Conservation (phyloP, 2,329 filamentous ascomycete genomes). For the Phialocephala sp. region DNA sequence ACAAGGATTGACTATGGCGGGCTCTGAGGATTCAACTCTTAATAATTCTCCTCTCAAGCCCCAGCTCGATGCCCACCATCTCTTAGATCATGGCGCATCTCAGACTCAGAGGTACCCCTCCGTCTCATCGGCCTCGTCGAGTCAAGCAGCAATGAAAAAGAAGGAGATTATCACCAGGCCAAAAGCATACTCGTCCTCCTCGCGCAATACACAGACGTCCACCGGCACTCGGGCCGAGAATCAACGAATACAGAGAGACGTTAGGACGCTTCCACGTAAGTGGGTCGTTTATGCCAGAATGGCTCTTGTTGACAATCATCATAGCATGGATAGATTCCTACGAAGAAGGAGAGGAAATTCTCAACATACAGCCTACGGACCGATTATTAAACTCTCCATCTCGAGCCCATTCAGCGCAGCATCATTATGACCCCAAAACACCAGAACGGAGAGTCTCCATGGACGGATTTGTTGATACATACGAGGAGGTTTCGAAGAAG, state of each 20-base stretch:
- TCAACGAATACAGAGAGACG: constrained; percentile 34
- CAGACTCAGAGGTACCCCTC: constrained; percentile 27
- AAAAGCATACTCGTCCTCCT: constrained; percentile 37
- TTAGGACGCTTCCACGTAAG: constrained; percentile 41
- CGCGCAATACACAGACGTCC: constrained; percentile 37
- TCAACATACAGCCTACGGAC: constrained; percentile 29
- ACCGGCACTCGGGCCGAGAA: constrained; percentile 35
- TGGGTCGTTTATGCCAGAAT: neutral
- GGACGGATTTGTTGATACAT: constrained; percentile 42
- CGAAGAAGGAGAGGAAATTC: constrained; percentile 38
- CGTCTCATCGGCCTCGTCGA: constrained; percentile 35
- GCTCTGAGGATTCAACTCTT: constrained; percentile 28
- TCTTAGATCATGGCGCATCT: constrained; percentile 35
- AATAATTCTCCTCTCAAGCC: constrained; percentile 26
- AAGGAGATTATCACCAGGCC: constrained; percentile 34
- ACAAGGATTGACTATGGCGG: constrained; percentile 23
- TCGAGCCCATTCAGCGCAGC: constrained; percentile 39
- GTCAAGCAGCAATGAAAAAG: constrained; percentile 32
- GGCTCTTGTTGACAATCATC: neutral
- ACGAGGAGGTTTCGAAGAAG: constrained; percentile 38
- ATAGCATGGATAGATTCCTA: constrained; percentile 44
- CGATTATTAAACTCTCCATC: constrained; percentile 35
- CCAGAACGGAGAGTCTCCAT: constrained; percentile 36
- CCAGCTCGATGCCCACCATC: constrained; percentile 34
- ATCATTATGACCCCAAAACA: constrained; percentile 35